These are phyloP conservation scores for Isochrysis galbana DNA, from an alignment of 78 protist genomes.

Conservation along the genomic window DNA sequence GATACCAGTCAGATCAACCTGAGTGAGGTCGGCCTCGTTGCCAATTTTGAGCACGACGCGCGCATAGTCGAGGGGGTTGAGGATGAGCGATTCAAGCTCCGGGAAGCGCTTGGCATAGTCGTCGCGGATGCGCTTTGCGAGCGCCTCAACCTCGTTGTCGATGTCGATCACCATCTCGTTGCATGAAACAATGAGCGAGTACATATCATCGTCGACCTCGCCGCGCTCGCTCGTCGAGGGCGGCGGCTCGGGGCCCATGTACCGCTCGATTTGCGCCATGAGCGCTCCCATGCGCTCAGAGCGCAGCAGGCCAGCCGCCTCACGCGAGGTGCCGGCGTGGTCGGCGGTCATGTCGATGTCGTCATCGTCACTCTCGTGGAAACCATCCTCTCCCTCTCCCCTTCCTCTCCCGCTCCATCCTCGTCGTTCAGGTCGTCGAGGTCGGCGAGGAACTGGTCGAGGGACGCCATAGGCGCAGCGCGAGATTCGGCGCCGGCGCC, in stretches of 20 bases:
- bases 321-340: not conserved
- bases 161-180: not conserved
- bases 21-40: conserved; percentile 14
- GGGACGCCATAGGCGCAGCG: not conserved
- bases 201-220: not conserved
- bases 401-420: conserved; percentile 13
- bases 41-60: conserved; percentile 41
- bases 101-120: conserved; percentile 39
- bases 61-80: conserved; percentile 38
- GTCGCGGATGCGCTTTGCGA: not conserved
- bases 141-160: not conserved
- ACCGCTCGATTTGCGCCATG: not conserved
- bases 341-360: not conserved
- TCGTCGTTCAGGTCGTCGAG: conserved; percentile 17
- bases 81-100: conserved; percentile 47
- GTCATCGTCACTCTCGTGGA: not conserved
- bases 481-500: no score
- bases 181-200: conserved; percentile 21
- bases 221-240: not conserved
- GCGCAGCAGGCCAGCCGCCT: not conserved
- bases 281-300: not conserved
- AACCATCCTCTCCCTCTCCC: not conserved
- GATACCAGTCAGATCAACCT: conserved; percentile 29
- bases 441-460: conserved; percentile 24
- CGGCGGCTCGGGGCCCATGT: not conserved